phyloP scores from a whole-genome alignment of 306 rosid species.

The Vigna trinervia region DNA sequence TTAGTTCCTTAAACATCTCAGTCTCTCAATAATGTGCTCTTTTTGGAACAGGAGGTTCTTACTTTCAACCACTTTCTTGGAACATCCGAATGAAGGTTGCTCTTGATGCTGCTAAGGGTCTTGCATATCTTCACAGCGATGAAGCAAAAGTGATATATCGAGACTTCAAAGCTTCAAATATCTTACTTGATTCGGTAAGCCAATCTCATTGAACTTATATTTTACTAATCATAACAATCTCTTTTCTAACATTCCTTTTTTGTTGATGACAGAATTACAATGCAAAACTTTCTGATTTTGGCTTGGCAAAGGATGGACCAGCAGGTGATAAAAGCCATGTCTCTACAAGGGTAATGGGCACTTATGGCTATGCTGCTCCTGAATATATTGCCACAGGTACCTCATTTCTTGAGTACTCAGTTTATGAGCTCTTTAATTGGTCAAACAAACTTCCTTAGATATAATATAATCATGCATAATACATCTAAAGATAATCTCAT shows the following conservation, averaged over 20 bases:
- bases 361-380: constrained; percentile 97
- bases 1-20: constrained; percentile 9
- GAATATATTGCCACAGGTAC: constrained; percentile 98
- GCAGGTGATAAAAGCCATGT: constrained; percentile 84
- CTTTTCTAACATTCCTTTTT: constrained; percentile 39
- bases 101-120: constrained; percentile 91
- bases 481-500: background rate
- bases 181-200: constrained; percentile 81
- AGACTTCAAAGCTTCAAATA: constrained; percentile 85
- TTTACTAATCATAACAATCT: constrained; percentile 29
- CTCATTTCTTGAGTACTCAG: constrained; percentile 18
- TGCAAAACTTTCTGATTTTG: constrained; percentile 95
- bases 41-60: constrained; percentile 73
- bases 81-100: constrained; percentile 82
- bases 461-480: constrained; percentile 14
- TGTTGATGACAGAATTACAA: constrained; percentile 61
- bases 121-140: constrained; percentile 94
- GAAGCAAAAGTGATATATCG: constrained; percentile 92
- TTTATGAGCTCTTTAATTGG: constrained; percentile 21
- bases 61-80: constrained; percentile 95
- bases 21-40: constrained; percentile 20
- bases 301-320: constrained; percentile 98
- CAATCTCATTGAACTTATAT: constrained; percentile 16
- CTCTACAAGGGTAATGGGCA: constrained; percentile 98
- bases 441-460: constrained; percentile 5